Conservation (phyloP, 164 flowering plant genomes). For the Aristolochia californica region DNA sequence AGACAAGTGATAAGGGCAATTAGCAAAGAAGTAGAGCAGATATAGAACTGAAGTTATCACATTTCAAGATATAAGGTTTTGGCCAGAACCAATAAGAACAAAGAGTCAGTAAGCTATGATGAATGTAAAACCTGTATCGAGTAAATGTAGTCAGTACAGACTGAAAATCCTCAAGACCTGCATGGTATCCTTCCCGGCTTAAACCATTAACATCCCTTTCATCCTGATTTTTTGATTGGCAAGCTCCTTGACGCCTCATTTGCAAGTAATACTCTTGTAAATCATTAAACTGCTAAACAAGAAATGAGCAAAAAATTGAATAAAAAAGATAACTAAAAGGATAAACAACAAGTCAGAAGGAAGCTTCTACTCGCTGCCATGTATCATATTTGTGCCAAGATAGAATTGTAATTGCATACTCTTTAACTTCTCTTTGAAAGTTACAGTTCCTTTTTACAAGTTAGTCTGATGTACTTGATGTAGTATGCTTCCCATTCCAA, state of each 20-base stretch:
- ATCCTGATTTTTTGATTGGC: constrained; percentile 28
- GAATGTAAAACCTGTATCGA: constrained; percentile 54
- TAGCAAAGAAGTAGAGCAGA: not conserved
- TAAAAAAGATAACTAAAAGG: not conserved
- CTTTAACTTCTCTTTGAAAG: too few relatives aligned
- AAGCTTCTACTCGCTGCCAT: too few relatives aligned
- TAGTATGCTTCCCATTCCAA: too few relatives aligned
- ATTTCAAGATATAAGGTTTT: not conserved
- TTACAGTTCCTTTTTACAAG: too few relatives aligned
- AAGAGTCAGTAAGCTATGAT: not conserved
- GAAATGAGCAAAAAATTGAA: not conserved
- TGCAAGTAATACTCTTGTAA: constrained; percentile 93
- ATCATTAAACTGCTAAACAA: constrained; percentile 63
- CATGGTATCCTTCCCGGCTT: constrained; percentile 59
- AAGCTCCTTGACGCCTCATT: constrained; percentile 55
- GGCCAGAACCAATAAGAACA: not conserved
- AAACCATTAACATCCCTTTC: constrained; percentile 31
- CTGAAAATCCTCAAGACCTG: constrained; percentile 83
- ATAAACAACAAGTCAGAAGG: not conserved
- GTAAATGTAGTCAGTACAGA: constrained; percentile 82
- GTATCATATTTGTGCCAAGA: too few relatives aligned
- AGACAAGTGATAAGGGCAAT: constrained; percentile 3
- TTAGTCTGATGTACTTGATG: too few relatives aligned
- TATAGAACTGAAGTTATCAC: not conserved
- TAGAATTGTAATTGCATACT: too few relatives aligned